These are phyloP conservation scores for Botrytis sinoallii DNA, from an alignment of 2,329 filamentous ascomycete species.

Conservation along the genomic window DNA sequence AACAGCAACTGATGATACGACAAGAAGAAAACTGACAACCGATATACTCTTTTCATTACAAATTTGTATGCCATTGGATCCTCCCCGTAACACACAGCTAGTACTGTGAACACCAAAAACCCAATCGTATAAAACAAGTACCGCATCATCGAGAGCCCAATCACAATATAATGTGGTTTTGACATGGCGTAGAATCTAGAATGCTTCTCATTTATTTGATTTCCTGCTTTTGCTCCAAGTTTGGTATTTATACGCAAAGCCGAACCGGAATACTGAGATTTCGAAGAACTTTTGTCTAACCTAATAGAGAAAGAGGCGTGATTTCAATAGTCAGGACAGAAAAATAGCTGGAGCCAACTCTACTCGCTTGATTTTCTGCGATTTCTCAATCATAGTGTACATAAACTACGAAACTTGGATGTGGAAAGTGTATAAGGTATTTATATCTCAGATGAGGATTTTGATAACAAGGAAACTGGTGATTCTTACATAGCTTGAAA, in stretches of 20 bases:
- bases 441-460: neutral
- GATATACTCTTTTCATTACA: no score
- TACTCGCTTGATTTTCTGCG: neutral
- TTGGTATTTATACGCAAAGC: neutral
- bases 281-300: rapidly evolving
- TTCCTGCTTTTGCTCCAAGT: neutral
- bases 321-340: neutral
- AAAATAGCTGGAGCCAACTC: neutral
- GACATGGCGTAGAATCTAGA: no score
- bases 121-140: neutral
- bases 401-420: neutral
- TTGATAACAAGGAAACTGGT: neutral
- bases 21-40: no score
- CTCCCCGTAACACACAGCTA: neutral
- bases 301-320: neutral
- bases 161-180: neutral
- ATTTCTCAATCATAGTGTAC: neutral
- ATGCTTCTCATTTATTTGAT: no score
- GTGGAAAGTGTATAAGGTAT: neutral
- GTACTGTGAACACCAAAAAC: neutral
- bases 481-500: neutral
- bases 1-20: no score
- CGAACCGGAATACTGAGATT: neutral
- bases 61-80: no score
- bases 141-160: neutral